Evolutionary conservation across 441 rosid species (phyloP).

Genomic region (Populus hybrid): DNA sequence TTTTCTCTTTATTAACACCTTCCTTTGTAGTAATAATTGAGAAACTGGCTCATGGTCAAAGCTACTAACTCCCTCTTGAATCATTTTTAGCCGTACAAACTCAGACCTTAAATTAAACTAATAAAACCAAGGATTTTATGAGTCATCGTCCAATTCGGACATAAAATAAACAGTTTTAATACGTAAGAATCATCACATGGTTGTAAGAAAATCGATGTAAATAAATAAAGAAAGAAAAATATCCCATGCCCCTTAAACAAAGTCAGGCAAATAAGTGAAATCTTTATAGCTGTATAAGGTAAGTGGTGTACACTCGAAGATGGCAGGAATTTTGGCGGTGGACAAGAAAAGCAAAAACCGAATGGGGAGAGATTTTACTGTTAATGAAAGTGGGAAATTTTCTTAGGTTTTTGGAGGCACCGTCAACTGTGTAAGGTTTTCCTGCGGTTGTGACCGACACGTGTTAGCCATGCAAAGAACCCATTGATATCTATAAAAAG

Average conservation of each 20-base stretch:
- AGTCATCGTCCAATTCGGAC: too few species aligned
- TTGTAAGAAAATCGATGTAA: not conserved
- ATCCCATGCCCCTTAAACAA: not conserved
- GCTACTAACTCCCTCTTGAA: not conserved
- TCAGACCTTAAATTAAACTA: too few species aligned
- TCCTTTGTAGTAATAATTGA: not conserved
- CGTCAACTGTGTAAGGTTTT: not conserved
- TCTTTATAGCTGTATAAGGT: not conserved
- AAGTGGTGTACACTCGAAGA: not conserved
- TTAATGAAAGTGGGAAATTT: not conserved
- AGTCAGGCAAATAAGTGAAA: not conserved
- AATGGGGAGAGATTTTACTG: not conserved
- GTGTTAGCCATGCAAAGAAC: constrained; percentile 31
- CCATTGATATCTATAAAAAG: constrained; percentile 9
- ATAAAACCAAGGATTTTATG: too few species aligned
- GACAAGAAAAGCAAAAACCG: not conserved
- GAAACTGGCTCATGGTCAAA: not conserved
- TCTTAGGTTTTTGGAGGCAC: too few species aligned
- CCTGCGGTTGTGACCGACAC: constrained; percentile 16
- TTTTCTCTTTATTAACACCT: not conserved
- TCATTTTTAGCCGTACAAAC: not conserved
- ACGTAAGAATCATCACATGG: not conserved
- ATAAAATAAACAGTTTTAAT: not conserved
- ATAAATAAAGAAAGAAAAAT: too few species aligned
- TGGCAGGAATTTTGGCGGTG: not conserved